Conservation (phyloP, 2,329 filamentous ascomycete species). For the Colletotrichum destructivum region DNA sequence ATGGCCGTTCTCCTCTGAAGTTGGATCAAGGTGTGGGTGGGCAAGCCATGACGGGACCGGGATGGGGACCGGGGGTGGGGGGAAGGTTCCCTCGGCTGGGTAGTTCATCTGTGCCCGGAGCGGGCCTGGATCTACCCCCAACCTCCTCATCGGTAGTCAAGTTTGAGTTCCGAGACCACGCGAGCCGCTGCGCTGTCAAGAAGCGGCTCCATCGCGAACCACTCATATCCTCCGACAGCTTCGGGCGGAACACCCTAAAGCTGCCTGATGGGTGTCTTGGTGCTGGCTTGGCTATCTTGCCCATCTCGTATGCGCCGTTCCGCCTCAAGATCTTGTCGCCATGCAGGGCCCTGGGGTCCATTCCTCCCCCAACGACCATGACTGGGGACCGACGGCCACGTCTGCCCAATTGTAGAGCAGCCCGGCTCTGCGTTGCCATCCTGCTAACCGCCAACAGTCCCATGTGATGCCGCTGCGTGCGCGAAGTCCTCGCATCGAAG, state of each 20-base stretch:
- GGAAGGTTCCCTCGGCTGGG: constrained; percentile 1
- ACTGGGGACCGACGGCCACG: background rate
- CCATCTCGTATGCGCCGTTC: constrained; percentile 21
- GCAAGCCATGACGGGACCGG: background rate
- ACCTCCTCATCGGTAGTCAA: constrained; percentile 42
- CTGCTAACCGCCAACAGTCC: background rate
- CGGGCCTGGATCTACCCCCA: constrained; percentile 28
- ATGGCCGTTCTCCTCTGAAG: background rate
- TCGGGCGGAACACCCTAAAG: constrained; percentile 15
- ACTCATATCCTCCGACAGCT: constrained; percentile 14
- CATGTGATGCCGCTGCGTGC: constrained; percentile 11
- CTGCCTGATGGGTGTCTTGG: constrained; percentile 18
- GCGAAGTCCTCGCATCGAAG: background rate
- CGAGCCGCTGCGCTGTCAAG: constrained; percentile 37
- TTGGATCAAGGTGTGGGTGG: constrained; percentile 26
- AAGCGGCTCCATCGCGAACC: constrained; percentile 27
- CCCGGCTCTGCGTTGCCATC: background rate
- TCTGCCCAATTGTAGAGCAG: background rate
- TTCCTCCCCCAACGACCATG: background rate
- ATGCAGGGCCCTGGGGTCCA: constrained; percentile 6
- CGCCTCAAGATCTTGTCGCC: constrained; percentile 16
- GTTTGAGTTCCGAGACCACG: constrained; percentile 41
- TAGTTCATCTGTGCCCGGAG: constrained; percentile 24
- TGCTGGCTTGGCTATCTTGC: constrained; percentile 26
- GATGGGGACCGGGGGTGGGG: background rate